Evolutionary conservation across 345 rosid genomes (phyloP), one percentile per base, ranked within the genome.

Genomic region (Erysimum cheiranthoides): DNA sequence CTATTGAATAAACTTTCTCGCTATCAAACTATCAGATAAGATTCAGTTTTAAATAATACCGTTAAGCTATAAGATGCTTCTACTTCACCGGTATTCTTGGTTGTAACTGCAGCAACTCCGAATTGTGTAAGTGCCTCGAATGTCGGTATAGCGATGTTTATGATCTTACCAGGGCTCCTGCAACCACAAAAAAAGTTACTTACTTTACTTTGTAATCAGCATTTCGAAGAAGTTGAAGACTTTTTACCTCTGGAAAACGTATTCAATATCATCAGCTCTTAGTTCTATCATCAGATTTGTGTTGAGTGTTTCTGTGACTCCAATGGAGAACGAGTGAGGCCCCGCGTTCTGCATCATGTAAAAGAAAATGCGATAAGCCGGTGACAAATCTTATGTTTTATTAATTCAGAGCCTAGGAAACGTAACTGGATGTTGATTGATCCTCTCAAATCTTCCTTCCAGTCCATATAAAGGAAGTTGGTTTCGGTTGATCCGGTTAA

Each of bases 51-150:
- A 13, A 4, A 42, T 36, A 12, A 8, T 86, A 93, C 98, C 87
- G 92, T 87, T 84, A 95, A 86, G 85, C 97, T 88, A 72, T 90
- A 95, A 5, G 97, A 95, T 39, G 97, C 97, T 84, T 95, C 97
- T 56, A 92, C 84, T 82, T 88, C 90, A 82, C 99, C 97, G 1
- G 73, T 90, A 66, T 90, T 92, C 81, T 74, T 80, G 16, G 85
- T 84, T 36, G 93, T 84, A 70, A 95, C 84, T 65, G 89, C 83
- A 49, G 97, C 93, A 60, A 85, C 82, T 79, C 99, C 99, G 54
- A 86, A 87, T 73, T 92, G 97, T 40, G 90, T 83, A 73, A 95
- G 91, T 61, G 99, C 90, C 71, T 90, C 97, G 65, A 92, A 92
- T 32, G 92, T 89, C 10, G 99, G 97, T 68, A 95, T 73, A 13